Evolutionary conservation across 129 eudicot genomes (phyloP).

Genomic region (Artemisia tridentata): DNA sequence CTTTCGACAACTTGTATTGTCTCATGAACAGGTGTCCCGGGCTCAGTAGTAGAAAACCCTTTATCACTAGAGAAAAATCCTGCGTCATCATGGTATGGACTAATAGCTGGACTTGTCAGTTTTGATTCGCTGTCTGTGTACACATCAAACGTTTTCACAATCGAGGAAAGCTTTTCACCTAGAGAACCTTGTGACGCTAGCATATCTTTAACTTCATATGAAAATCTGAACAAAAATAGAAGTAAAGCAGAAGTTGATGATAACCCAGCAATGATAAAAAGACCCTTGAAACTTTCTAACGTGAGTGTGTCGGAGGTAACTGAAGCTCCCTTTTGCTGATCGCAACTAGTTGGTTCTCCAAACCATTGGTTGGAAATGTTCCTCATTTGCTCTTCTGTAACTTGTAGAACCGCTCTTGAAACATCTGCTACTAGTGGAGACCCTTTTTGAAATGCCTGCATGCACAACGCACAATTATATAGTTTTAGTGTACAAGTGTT

Average conservation of each 20-base stretch:
- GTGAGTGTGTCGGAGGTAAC: not conserved
- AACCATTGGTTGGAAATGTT: slow-evolving; percentile 20
- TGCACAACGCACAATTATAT: not conserved
- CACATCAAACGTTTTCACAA: slow-evolving; percentile 10
- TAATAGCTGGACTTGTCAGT: not conserved
- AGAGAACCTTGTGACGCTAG: slow-evolving; percentile 13
- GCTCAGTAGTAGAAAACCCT: not conserved
- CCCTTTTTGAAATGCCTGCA: slow-evolving; percentile 24
- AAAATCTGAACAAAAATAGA: slow-evolving; percentile 8
- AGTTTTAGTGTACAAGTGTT: not conserved
- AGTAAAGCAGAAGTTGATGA: slow-evolving; percentile 20
- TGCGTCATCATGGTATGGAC: no score
- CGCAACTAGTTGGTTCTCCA: not conserved
- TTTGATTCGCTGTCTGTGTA: slow-evolving; percentile 1
- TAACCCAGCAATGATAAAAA: slow-evolving; percentile 13
- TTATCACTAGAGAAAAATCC: not conserved
- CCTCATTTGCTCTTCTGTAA: slow-evolving; percentile 16
- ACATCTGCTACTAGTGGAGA: slow-evolving; percentile 15
- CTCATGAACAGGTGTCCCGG: not conserved
- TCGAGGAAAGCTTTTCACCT: slow-evolving; percentile 11
- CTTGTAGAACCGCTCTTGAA: slow-evolving; percentile 12
- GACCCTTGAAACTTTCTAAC: slow-evolving; percentile 17
- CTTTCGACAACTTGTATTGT: not conserved
- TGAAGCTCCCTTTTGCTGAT: slow-evolving; percentile 9
- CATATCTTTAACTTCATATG: slow-evolving; percentile 4